These are phyloP conservation scores for Heliamphora pulchella DNA, from an alignment of 179 eudicot species.

Conservation along the genomic window DNA sequence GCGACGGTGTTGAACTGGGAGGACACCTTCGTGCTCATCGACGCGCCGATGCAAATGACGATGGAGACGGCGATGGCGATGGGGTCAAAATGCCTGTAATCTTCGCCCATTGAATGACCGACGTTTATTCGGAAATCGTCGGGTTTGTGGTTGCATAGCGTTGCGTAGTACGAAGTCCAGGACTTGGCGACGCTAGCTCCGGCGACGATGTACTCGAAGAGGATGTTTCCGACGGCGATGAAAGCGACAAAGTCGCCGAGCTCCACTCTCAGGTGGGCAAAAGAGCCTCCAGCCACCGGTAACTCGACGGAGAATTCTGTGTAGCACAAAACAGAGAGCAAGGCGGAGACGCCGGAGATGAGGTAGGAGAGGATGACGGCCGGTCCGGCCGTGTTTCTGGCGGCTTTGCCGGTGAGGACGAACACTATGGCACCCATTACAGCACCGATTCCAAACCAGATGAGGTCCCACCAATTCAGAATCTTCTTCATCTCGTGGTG, in stretches of 20 bases:
- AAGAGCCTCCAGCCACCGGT: slow-evolving; percentile 90
- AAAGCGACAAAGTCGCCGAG: slow-evolving; percentile 82
- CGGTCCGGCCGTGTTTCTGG: slow-evolving; percentile 65
- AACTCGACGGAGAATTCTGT: slow-evolving; percentile 81
- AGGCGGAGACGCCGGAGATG: slow-evolving; percentile 70
- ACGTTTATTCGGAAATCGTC: slow-evolving; percentile 24
- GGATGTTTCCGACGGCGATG: slow-evolving; percentile 77
- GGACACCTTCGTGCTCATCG: slow-evolving; percentile 23
- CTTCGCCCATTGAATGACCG: slow-evolving; percentile 1
- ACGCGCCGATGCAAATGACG: slow-evolving; percentile 16
- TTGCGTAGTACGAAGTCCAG: slow-evolving; percentile 76
- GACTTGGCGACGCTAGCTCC: slow-evolving; percentile 84
- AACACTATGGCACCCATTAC: slow-evolving; percentile 90
- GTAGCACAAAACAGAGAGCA: slow-evolving; percentile 83
- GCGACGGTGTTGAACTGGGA: slow-evolving; percentile 26
- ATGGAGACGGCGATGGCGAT: slow-evolving; percentile 22
- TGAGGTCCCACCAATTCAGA: slow-evolving; percentile 76
- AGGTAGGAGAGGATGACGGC: slow-evolving; percentile 62
- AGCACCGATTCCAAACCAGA: slow-evolving; percentile 85
- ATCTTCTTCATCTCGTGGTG: slow-evolving; percentile 44
- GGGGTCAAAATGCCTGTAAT: slow-evolving; percentile 24
- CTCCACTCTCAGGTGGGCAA: slow-evolving; percentile 71
- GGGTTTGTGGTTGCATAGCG: slow-evolving; percentile 22
- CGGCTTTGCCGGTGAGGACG: slow-evolving; percentile 72
- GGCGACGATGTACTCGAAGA: slow-evolving; percentile 73